A percentile compares a stretch with the other conserved stretches of the same genome.
These are phyloP conservation scores for Lanmaoa rubissima DNA, from an alignment of 768 basidiomycete species.

Conservation along the genomic window DNA sequence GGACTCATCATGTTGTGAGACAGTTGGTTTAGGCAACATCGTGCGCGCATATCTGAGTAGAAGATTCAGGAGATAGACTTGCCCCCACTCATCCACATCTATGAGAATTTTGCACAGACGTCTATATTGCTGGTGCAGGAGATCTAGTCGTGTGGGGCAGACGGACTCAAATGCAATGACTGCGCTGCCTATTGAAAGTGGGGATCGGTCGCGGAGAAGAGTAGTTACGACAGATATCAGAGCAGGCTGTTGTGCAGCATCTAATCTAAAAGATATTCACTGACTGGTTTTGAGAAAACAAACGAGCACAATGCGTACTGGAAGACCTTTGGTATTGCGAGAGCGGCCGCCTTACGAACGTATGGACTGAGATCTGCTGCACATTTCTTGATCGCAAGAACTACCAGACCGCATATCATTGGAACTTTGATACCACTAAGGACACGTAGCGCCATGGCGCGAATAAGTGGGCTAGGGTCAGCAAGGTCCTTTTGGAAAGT, in stretches of 20 bases:
- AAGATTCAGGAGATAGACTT: constrained; percentile 74
- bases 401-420: constrained; percentile 82
- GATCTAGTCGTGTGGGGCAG: constrained; percentile 84
- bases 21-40: constrained; percentile 70
- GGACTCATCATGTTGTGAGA: constrained; percentile 30
- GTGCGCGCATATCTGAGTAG: constrained; percentile 78
- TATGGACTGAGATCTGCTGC: constrained; percentile 91
- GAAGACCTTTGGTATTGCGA: constrained; percentile 85
- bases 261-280: constrained; percentile 52
- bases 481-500: constrained; percentile 97
- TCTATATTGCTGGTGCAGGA: constrained; percentile 86
- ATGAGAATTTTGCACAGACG: constrained; percentile 79
- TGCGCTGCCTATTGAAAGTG: constrained; percentile 85
- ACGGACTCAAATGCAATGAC: constrained; percentile 82
- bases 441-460: constrained; percentile 94
- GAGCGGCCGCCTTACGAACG: constrained; percentile 88
- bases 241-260: constrained; percentile 65
- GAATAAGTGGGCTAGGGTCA: constrained; percentile 89
- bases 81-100: constrained; percentile 97
- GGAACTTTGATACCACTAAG: constrained; percentile 89
- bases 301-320: constrained; percentile 47
- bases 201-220: constrained; percentile 71
- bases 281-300: background rate
- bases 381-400: constrained; percentile 88
- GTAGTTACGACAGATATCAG: constrained; percentile 67